Evolutionary conservation across 2,329 filamentous ascomycete genomes (phyloP).

Genomic region (Fusarium oxysporum): DNA sequence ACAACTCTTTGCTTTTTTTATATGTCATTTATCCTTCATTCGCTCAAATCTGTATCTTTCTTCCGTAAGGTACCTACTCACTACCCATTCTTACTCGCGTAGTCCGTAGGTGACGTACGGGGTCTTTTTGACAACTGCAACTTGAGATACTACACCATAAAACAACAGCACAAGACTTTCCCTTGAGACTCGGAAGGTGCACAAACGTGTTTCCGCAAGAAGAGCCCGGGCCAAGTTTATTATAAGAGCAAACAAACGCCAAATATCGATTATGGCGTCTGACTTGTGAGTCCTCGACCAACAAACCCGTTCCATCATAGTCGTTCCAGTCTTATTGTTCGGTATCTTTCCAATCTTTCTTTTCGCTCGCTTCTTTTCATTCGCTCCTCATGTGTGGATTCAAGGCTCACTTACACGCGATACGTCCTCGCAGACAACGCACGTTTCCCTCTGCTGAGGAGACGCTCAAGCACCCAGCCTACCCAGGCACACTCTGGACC

Average conservation of each 20-base stretch:
- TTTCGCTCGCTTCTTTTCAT: not conserved
- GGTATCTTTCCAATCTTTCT: not conserved
- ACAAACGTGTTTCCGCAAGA: conserved; percentile 21
- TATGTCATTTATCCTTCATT: not conserved
- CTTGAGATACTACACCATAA: not conserved
- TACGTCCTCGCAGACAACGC: conserved; percentile 21
- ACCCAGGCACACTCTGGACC: conserved; percentile 73
- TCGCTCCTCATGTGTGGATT: conserved; percentile 7
- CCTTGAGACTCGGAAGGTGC: not conserved
- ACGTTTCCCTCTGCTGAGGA: conserved; percentile 63
- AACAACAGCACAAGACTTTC: not conserved
- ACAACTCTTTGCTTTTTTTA: not conserved
- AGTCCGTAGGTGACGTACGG: conserved; percentile 7
- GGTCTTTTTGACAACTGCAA: not conserved
- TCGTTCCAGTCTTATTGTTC: not conserved
- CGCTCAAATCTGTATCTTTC: not conserved
- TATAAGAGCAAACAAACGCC: conserved; percentile 28
- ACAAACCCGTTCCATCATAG: not conserved
- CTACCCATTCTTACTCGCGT: not conserved
- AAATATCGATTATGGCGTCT: conserved; percentile 22
- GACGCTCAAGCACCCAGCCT: conserved; percentile 74
- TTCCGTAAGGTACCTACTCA: too few relatives aligned
- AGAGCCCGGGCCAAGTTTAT: not conserved
- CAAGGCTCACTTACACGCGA: conserved; percentile 14
- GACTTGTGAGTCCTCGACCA: conserved; percentile 23